phyloP scores from a whole-genome alignment of 306 rosid genomes.

The Cucumis cinereus region DNA sequence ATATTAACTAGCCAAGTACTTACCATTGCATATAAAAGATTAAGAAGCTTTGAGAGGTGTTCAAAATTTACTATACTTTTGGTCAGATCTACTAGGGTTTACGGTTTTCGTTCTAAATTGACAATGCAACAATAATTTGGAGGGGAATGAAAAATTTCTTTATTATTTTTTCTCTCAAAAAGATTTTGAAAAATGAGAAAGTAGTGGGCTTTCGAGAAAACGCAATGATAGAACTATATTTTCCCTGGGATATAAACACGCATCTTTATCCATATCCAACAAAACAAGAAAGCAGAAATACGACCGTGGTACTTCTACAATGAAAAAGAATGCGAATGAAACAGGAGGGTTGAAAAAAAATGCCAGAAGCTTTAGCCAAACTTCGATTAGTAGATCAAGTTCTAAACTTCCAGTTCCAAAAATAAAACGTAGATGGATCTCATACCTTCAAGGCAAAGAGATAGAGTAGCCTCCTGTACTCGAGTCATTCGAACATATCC shows the following conservation, averaged over 20 bases:
- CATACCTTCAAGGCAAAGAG: slow-evolving; percentile 69
- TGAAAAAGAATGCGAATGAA: neutral
- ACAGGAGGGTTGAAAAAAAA: neutral
- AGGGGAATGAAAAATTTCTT: neutral
- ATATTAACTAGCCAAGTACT: neutral
- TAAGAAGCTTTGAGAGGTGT: neutral
- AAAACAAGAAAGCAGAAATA: neutral
- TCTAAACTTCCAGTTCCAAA: neutral
- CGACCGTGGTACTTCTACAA: neutral
- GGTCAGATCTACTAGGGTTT: neutral
- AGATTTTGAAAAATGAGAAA: neutral
- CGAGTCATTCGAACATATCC: slow-evolving; percentile 66
- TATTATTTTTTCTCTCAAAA: neutral
- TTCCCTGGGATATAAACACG: neutral
- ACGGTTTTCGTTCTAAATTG: neutral
- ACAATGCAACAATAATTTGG: neutral
- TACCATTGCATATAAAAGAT: neutral
- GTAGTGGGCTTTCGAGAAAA: neutral
- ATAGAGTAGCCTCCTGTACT: slow-evolving; percentile 69
- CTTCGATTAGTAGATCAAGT: neutral
- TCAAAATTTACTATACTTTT: neutral
- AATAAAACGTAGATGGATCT: neutral
- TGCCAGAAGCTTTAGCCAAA: neutral
- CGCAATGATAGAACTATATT: neutral
- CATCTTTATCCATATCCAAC: neutral